phyloP scores from a whole-genome alignment of 2,329 filamentous ascomycete species.

The Kalmusia sp. region DNA sequence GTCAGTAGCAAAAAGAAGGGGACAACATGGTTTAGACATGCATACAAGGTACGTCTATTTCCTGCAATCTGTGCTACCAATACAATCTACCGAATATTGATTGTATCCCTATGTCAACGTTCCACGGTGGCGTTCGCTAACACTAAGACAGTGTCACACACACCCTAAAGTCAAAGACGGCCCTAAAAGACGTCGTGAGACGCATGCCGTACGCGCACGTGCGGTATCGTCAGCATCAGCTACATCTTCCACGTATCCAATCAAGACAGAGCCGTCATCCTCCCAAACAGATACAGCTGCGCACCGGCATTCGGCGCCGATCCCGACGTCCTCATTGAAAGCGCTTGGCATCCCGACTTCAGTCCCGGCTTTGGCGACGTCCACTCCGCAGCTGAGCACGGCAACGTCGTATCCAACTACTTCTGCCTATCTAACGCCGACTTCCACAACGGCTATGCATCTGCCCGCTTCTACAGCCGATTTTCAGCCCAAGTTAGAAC shows the following conservation, averaged over 20 bases:
- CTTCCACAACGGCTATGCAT: slow-evolving; percentile 30
- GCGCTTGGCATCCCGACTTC: slow-evolving; percentile 32
- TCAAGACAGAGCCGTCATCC: slow-evolving; percentile 31
- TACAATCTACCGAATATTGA: slow-evolving; percentile 11
- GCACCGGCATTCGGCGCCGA: slow-evolving; percentile 41
- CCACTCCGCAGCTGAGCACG: slow-evolving; percentile 29
- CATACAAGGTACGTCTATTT: slow-evolving; percentile 73
- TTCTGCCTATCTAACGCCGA: slow-evolving; percentile 35
- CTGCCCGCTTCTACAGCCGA: slow-evolving; percentile 13
- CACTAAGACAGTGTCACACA: slow-evolving; percentile 46
- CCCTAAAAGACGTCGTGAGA: slow-evolving; percentile 51
- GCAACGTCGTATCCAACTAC: slow-evolving; percentile 24
- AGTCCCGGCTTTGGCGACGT: slow-evolving; percentile 23
- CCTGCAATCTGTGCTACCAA: slow-evolving; percentile 10
- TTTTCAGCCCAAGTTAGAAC: slow-evolving; percentile 24
- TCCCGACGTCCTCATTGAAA: slow-evolving; percentile 32
- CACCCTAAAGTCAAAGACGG: slow-evolving; percentile 53
- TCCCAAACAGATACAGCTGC: slow-evolving; percentile 24
- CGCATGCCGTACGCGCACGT: slow-evolving; percentile 44
- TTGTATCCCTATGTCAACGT: not conserved
- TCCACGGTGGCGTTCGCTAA: slow-evolving; percentile 30
- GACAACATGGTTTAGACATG: slow-evolving; percentile 90
- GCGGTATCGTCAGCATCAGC: slow-evolving; percentile 44
- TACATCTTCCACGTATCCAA: slow-evolving; percentile 42
- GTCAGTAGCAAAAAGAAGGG: slow-evolving; percentile 90